A percentile compares a stretch with the other conserved stretches of the same genome.
These are phyloP conservation scores for Phoma sp. DNA, from an alignment of 2,329 filamentous ascomycete species.

Conservation along the genomic window DNA sequence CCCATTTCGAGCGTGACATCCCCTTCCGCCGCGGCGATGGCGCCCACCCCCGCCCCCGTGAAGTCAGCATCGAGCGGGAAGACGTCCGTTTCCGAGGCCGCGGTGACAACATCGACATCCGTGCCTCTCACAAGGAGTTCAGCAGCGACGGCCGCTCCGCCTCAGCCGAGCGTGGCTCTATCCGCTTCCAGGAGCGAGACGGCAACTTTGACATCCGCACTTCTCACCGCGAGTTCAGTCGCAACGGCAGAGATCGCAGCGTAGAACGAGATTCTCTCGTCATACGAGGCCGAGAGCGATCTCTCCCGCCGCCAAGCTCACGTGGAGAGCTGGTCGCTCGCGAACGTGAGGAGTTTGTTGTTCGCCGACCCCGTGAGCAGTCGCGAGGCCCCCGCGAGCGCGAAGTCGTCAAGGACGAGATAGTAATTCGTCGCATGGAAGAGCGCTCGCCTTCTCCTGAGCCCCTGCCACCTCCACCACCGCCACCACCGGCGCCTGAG, in stretches of 20 bases:
- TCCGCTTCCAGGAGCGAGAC: constrained; percentile 41
- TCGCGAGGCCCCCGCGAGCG: constrained; percentile 43
- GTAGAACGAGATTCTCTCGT: constrained; percentile 45
- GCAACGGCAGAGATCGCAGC: constrained; percentile 41
- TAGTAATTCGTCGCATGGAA: constrained; percentile 55
- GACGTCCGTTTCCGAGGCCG: constrained; percentile 55
- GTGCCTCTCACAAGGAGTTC: constrained; percentile 31
- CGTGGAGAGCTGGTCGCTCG: constrained; percentile 48
- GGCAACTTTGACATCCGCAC: constrained; percentile 52
- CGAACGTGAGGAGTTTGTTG: constrained; percentile 52
- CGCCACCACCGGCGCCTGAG: constrained; percentile 60
- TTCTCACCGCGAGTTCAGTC: constrained; percentile 45
- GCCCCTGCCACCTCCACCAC: constrained; percentile 52
- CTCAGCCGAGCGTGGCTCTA: constrained; percentile 36
- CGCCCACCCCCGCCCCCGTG: constrained; percentile 43
- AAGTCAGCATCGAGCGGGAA: constrained; percentile 50
- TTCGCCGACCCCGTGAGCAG: constrained; percentile 46
- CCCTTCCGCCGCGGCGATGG: constrained; percentile 53
- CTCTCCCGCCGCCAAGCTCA: constrained; percentile 43
- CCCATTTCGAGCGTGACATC: constrained; percentile 50
- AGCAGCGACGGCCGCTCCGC: constrained; percentile 32
- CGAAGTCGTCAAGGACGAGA: constrained; percentile 47
- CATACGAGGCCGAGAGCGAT: constrained; percentile 45
- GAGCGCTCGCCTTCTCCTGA: constrained; percentile 60
- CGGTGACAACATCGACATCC: constrained; percentile 44